These are phyloP conservation scores for Babjeviella inositovora DNA, from an alignment of 805 yeast species.

Conservation along the genomic window DNA sequence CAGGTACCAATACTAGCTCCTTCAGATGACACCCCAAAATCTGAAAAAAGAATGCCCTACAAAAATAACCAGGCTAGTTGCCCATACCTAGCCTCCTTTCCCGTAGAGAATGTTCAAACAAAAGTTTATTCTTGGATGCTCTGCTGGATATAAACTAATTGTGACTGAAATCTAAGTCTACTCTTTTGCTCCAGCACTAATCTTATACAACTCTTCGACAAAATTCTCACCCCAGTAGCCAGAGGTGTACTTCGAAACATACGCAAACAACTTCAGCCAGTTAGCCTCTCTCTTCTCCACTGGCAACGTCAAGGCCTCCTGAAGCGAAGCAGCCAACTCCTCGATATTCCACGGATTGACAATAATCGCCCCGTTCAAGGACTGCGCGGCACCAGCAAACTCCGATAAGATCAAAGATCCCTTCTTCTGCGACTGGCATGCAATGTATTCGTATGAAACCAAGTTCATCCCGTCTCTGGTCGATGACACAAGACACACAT, in stretches of 20 bases:
- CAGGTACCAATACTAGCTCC: too few species aligned
- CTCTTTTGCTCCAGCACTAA: constrained; percentile 6
- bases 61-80: too few species aligned
- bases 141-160: too few species aligned
- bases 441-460: constrained; percentile 91
- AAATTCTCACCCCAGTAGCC: constrained; percentile 96
- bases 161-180: too few species aligned
- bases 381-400: constrained; percentile 99
- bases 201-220: constrained; percentile 63
- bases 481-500: constrained; percentile 83
- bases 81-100: too few species aligned
- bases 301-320: constrained; percentile 76
- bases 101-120: too few species aligned
- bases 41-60: too few species aligned
- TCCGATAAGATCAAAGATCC: constrained; percentile 85
- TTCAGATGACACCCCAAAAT: too few species aligned
- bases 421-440: constrained; percentile 76
- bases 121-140: too few species aligned
- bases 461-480: constrained; percentile 98
- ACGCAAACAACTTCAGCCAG: constrained; percentile 71
- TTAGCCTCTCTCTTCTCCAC: constrained; percentile 66
- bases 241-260: constrained; percentile 86
- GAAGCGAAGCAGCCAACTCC: constrained; percentile 72
- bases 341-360: constrained; percentile 99
- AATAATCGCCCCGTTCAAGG: constrained; percentile 81